Percentiles rank a stretch among this genome's conserved stretches.
Evolutionary conservation across 192 early-diverging fungal genomes (phyloP).

Genomic region (Allomyces macrogynus): DNA sequence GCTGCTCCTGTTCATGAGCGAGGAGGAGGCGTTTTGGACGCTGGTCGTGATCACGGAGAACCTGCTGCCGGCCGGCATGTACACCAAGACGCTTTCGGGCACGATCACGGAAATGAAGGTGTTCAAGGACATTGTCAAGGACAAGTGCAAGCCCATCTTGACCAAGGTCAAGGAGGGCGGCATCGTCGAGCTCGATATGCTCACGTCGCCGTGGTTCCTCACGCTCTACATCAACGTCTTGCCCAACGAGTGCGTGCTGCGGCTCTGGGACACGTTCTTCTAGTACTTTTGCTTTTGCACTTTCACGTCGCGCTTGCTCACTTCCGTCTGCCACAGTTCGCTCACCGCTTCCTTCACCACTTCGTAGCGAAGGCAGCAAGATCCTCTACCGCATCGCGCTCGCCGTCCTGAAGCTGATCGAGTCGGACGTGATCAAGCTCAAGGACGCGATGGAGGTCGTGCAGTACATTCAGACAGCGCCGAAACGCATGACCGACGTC

Average conservation of each 20-base stretch:
- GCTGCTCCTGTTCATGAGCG: slow-evolving; percentile 46
- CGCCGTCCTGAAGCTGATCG: neutral
- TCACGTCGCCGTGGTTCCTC: slow-evolving; percentile 67
- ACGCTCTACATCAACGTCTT: slow-evolving; percentile 59
- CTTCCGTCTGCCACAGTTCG: no score
- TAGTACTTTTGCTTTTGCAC: slow-evolving; percentile 14
- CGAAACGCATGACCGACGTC: neutral
- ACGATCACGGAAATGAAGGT: slow-evolving; percentile 51
- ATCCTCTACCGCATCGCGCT: neutral
- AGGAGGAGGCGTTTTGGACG: slow-evolving; percentile 62
- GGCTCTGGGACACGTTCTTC: slow-evolving; percentile 46
- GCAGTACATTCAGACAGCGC: neutral
- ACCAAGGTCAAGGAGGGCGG: slow-evolving; percentile 22
- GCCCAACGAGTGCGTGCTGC: slow-evolving; percentile 42
- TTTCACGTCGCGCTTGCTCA: no score
- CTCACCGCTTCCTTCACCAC: no score
- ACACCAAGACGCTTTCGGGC: slow-evolving; percentile 51
- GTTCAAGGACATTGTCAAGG: slow-evolving; percentile 31
- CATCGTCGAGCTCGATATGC: slow-evolving; percentile 38
- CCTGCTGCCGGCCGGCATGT: slow-evolving; percentile 51
- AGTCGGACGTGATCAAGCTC: neutral
- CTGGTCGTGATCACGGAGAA: slow-evolving; percentile 51
- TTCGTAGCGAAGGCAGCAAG: neutral
- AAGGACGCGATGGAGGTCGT: neutral
- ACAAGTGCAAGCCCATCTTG: slow-evolving; percentile 27